A percentile compares a stretch with the other conserved stretches of the same genome.
phyloP scores from a whole-genome alignment of 2,329 filamentous ascomycete species.

The Allantophomopsis lycopodina region DNA sequence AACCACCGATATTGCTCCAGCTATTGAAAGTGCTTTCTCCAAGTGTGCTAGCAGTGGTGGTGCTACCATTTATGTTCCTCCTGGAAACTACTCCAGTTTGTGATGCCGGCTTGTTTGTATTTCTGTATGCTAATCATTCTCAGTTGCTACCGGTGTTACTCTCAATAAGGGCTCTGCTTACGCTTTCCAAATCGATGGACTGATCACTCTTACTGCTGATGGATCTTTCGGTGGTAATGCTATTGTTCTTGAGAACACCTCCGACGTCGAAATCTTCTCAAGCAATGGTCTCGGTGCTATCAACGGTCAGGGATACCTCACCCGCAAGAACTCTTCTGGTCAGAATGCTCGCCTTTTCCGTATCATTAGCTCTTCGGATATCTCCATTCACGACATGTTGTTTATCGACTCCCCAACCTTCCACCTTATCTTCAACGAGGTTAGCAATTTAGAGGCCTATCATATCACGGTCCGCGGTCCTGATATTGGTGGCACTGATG shows the following conservation, averaged over 20 bases:
- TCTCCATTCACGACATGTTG: constrained; percentile 7
- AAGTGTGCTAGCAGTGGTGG: constrained; percentile 26
- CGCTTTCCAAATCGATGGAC: constrained; percentile 7
- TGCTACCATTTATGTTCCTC: constrained; percentile 7
- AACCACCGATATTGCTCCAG: constrained; percentile 25
- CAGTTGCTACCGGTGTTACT: constrained; percentile 5
- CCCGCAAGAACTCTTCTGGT: constrained; percentile 2
- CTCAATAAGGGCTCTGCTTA: constrained; percentile 4
- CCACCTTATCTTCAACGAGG: constrained; percentile 8
- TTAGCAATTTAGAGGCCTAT: constrained; percentile 7
- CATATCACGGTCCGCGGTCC: constrained; percentile 9
- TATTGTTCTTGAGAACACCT: constrained; percentile 4
- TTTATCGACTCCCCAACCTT: constrained; percentile 7
- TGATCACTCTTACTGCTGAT: constrained; percentile 5
- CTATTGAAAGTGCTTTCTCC: constrained; percentile 24
- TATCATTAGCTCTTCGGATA: constrained; percentile 6
- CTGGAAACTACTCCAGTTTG: constrained; percentile 1
- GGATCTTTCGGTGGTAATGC: constrained; percentile 6
- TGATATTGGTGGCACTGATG: constrained; percentile 9
- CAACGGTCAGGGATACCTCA: constrained; percentile 5
- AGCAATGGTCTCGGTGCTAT: constrained; percentile 7
- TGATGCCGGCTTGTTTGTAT: neutral
- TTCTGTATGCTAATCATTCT: neutral
- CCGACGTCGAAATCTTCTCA: constrained; percentile 6
- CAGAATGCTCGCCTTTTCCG: constrained; percentile 6